Percentiles rank a stretch among this genome's conserved stretches.
phyloP scores from a whole-genome alignment of 2,329 filamentous ascomycete genomes.

The Penicillium sp. region DNA sequence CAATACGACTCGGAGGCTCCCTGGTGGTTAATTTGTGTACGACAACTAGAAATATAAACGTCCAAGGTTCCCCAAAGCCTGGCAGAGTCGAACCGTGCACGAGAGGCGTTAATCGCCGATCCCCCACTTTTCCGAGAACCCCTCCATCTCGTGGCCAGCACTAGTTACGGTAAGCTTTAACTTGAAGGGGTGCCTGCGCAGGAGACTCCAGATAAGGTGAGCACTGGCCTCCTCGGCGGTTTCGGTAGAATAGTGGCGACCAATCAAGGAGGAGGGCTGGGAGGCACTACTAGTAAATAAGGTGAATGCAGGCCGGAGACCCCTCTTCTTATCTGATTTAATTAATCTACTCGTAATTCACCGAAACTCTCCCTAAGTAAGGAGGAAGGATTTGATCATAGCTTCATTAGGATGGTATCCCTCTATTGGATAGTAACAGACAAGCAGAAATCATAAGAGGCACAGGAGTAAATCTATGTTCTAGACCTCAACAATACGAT shows the following conservation, averaged over 20 bases:
- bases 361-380: too few relatives aligned
- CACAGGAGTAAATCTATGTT: constrained; percentile 7
- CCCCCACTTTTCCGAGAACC: too few relatives aligned
- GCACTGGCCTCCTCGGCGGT: constrained; percentile 15
- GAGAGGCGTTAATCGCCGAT: background rate
- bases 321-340: background rate
- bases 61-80: too few relatives aligned
- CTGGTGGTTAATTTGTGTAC: too few relatives aligned
- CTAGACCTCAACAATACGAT: constrained; percentile 13
- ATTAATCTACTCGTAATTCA: too few relatives aligned
- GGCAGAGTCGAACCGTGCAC: background rate
- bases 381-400: constrained; percentile 10
- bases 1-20: too few relatives aligned
- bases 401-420: constrained; percentile 26
- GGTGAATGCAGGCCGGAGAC: background rate
- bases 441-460: constrained; percentile 12
- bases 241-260: constrained; percentile 1
- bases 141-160: too few relatives aligned
- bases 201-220: background rate
- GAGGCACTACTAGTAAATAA: constrained; percentile 7
- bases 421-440: constrained; percentile 15
- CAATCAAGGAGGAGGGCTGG: constrained; percentile 11
- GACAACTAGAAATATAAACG: too few relatives aligned
- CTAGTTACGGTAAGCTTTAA: background rate
- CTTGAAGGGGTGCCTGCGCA: background rate